Evolutionary conservation across 148 eudicot genomes (phyloP).

Genomic region (Chenopodium quinoa): DNA sequence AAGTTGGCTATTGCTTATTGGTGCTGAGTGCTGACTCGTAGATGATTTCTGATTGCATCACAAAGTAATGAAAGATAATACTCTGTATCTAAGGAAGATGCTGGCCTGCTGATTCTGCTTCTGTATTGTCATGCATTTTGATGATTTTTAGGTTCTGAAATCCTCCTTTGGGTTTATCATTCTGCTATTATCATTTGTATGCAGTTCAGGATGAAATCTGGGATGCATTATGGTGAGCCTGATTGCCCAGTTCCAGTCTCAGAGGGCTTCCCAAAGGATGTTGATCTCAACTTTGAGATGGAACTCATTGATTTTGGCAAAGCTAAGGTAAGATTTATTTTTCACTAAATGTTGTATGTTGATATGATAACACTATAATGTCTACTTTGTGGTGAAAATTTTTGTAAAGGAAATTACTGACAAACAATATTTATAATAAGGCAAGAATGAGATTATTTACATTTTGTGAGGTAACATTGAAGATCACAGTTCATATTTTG

Average conservation of each 20-base stretch:
- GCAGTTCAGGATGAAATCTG: constrained; percentile 94
- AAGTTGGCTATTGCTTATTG: not conserved
- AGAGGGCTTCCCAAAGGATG: constrained; percentile 82
- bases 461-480: not conserved
- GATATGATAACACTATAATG: not conserved
- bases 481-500: not conserved
- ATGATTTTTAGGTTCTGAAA: not conserved
- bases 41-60: not conserved
- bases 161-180: not conserved
- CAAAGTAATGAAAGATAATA: not conserved
- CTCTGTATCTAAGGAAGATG: not conserved
- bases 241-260: constrained; percentile 83
- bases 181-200: constrained; percentile 20
- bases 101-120: constrained; percentile 1
- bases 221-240: constrained; percentile 90
- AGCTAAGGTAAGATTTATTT: constrained; percentile 64
- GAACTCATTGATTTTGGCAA: constrained; percentile 87
- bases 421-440: not conserved
- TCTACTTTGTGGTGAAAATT: not conserved
- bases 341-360: not conserved
- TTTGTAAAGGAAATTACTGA: not conserved
- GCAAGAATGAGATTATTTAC: not conserved
- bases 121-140: not conserved
- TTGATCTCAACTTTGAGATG: constrained; percentile 88
- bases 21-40: not conserved